These are phyloP conservation scores for Tuctoria greenei DNA, from an alignment of 176 grass and related monocot species.

Conservation along the genomic window DNA sequence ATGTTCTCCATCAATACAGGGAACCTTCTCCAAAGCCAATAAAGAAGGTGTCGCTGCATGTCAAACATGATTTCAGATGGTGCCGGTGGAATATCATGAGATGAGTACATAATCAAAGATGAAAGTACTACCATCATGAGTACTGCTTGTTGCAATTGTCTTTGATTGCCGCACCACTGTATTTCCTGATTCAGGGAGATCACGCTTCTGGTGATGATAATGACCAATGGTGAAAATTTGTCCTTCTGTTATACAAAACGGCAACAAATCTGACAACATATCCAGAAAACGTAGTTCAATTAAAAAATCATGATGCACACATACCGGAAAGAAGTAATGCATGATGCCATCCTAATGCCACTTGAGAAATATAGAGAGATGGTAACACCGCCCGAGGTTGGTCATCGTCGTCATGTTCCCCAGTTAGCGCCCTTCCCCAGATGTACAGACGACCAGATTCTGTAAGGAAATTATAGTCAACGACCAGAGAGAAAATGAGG, in stretches of 20 bases:
- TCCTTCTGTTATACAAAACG: constrained; percentile 42
- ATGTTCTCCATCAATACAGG: constrained; percentile 34
- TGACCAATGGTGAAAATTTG: constrained; percentile 77
- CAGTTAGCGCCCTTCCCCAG: constrained; percentile 79
- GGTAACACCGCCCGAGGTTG: constrained; percentile 48
- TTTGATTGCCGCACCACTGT: constrained; percentile 19
- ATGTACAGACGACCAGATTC: constrained; percentile 76
- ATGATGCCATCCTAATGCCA: constrained; percentile 97
- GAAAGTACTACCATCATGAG: constrained; percentile 39
- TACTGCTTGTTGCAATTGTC: constrained; percentile 34
- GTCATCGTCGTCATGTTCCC: constrained; percentile 49
- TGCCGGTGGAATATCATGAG: background rate
- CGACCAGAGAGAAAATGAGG: constrained; percentile 8
- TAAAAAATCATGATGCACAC: constrained; percentile 22
- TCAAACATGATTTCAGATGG: constrained; percentile 7
- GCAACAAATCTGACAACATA: constrained; percentile 15
- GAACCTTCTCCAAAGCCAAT: constrained; percentile 41
- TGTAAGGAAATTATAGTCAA: constrained; percentile 36
- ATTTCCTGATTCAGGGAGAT: constrained; percentile 24
- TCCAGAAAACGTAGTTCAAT: constrained; percentile 9
- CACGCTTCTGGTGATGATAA: constrained; percentile 57
- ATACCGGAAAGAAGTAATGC: constrained; percentile 76
- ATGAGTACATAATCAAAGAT: background rate
- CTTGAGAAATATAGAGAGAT: constrained; percentile 59
- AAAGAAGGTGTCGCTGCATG: constrained; percentile 17